Evolutionary conservation across 2,329 filamentous ascomycete genomes (phyloP), one percentile per base, ranked within the genome.

Genomic region (Fusarium sarcochroum): DNA sequence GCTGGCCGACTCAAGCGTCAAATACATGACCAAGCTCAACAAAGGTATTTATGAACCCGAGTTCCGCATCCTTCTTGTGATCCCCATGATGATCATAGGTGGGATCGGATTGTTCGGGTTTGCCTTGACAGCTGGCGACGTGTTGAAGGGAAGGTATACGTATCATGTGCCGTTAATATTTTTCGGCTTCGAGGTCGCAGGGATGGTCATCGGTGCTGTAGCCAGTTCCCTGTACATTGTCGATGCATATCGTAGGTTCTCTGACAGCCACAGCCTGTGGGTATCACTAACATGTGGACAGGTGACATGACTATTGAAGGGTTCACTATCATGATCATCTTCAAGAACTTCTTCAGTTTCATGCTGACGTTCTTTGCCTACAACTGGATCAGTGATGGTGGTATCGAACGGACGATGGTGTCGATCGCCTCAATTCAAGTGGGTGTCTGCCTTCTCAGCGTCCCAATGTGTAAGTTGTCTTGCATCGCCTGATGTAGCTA

Each of bases 261-360:
- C 48, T 32, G 27, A 15, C 25, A 18, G 7, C 7, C 14, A 20
- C 10, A 13, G 2, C 20, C 13, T 17, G 32, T 15, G 35, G 11
- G 7, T 32, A 18, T 23, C 25, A 25, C 41, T 68, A 30, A 63
- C 48, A 10, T 45, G 35, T 49, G 21, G 35, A 51, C 53, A 92
- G 91, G 90, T 9, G 90, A 95, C 65, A 88, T 97, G 58, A 89
- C 93, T 1, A 88, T 97, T 47, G 94, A 98, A 80, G 92, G 90
- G 8, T 97, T 97, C 77, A 97, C 94, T 0, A 93, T 93, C 79
- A 87, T 96, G 77, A 87, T 97, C 68, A 90, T 97, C 54, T 97
- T 98, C 85, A 98, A 98, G 81, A 97, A 98, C 79, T 87, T 98
- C 66, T 97, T 98, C 81, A 92, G 90, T 66, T 98, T 97, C 73